A percentile compares a stretch with the other conserved stretches of the same genome.
Conservation (phyloP, 1,139 yeast genomes). For the Suhomyces kunorum region DNA sequence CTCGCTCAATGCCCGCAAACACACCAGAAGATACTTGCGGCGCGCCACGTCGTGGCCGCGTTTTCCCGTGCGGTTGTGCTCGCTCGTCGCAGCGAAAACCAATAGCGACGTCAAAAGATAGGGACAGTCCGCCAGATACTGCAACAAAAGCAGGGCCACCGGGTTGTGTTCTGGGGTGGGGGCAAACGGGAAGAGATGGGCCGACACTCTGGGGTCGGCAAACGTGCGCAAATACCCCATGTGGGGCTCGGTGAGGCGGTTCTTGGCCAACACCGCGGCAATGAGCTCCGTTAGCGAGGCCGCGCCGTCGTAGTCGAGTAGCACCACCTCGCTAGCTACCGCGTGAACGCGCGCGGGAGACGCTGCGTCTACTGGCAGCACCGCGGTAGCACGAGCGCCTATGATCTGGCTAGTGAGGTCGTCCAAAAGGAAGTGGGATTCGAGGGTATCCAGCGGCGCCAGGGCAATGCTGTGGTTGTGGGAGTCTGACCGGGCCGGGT, state of each 20-base stretch:
- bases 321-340: conserved; percentile 6
- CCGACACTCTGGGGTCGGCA: conserved; percentile 31
- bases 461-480: conserved; percentile 8
- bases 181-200: conserved; percentile 43
- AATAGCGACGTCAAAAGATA: conserved; percentile 38
- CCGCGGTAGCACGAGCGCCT: conserved; percentile 1
- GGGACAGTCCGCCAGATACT: conserved; percentile 38
- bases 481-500: too few species aligned
- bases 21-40: conserved; percentile 33
- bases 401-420: conserved; percentile 13
- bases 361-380: conserved; percentile 7
- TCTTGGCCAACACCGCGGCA: conserved; percentile 26
- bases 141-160: conserved; percentile 35
- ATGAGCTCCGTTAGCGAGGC: conserved; percentile 25
- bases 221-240: conserved; percentile 33
- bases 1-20: conserved; percentile 34
- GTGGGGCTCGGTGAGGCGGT: conserved; percentile 33
- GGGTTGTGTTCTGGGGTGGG: conserved; percentile 37
- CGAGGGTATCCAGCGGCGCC: conserved; percentile 11
- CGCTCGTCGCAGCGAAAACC: conserved; percentile 42
- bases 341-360: too few species aligned
- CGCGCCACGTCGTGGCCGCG: conserved; percentile 32
- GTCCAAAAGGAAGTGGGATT: conserved; percentile 12
- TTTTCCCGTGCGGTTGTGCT: conserved; percentile 36
- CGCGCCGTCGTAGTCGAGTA: conserved; percentile 8